Base-by-base conservation (phyloP, 1,139 yeast species). In the Candida sp. region DNA sequence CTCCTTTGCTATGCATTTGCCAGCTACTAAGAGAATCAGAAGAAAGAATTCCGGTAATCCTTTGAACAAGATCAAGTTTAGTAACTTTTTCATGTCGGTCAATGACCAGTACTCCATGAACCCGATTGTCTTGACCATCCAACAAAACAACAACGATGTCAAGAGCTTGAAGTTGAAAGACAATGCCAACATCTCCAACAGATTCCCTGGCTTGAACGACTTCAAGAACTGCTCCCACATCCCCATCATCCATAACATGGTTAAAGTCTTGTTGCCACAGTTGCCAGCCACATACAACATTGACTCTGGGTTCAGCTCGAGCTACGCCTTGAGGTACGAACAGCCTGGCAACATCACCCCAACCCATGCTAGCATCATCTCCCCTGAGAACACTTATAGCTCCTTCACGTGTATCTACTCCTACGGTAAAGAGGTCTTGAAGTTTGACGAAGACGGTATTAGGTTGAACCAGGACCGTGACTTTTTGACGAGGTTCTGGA, bases 141-240 rank as follows among this genome's bases (percentile, higher is more conserved):
- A 72, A 51, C 49, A 47, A 7, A 47, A 48, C 31, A 46, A 33
- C 11, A 44, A 37, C 26, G 47, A 49, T 6, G 52, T 63, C 31
- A 63, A 61, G 48, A 60, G 58, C 5, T 62, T 83, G 47, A 71
- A 77, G 56, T 63, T 84, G 40, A 78, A 78, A 56, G 78, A 77
- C 42, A 77, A 80, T 61, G 86, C 86, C 7, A 75, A 77, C 50
- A 70, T 83, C 35, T 68, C 79, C 6, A 65, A 68, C 51, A 65
- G 88, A 53, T 84, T 84, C 59, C 88, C 88, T 5, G 79, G 81
- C 5, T 69, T 84, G 52, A 69, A 68, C 45, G 80, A 77, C 32
- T 75, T 81, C 33, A 68, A 70, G 34, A 66, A 70, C 30, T 68
- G 73, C 35, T 30, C 51, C 4, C 65, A 67, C 45, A 68, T 77